Percentiles rank a stretch among this genome's conserved stretches.
Evolutionary conservation across 2,329 filamentous ascomycete species (phyloP).

Genomic region (Exserohilum turcica): DNA sequence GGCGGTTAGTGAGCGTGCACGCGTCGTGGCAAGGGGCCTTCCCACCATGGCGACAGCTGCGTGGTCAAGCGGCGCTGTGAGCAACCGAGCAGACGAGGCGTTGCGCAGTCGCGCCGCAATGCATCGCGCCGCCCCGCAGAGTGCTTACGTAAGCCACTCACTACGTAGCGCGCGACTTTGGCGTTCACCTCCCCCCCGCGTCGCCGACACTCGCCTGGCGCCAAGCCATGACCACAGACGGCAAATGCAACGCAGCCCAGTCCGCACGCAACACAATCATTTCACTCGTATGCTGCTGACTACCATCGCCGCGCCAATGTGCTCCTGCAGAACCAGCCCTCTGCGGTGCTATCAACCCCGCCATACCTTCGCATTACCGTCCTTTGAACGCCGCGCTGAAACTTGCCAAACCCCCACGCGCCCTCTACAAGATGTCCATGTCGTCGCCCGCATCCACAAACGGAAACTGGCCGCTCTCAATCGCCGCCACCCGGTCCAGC

Average conservation of each 20-base stretch:
- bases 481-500: slow-evolving; percentile 83
- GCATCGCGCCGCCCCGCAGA: slow-evolving; percentile 17
- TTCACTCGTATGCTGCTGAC: background rate
- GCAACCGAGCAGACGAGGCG: background rate
- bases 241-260: no score
- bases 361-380: background rate
- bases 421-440: slow-evolving; percentile 44
- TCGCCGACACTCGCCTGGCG: no score
- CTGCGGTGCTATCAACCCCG: background rate
- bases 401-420: background rate
- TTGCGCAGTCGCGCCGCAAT: slow-evolving; percentile 2
- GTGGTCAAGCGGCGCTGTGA: background rate
- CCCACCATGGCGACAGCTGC: slow-evolving; percentile 17
- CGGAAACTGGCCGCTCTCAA: slow-evolving; percentile 87
- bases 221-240: no score
- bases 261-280: background rate
- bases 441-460: slow-evolving; percentile 58
- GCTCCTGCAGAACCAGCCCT: background rate
- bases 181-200: background rate
- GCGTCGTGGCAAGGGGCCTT: background rate
- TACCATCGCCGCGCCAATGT: background rate
- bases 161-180: slow-evolving; percentile 17
- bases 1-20: slow-evolving; percentile 5
- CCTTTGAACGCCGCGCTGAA: slow-evolving; percentile 8
- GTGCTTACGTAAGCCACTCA: no score